phyloP scores from a whole-genome alignment of 208 protist genomes.

The Leishmania aethiopica region DNA sequence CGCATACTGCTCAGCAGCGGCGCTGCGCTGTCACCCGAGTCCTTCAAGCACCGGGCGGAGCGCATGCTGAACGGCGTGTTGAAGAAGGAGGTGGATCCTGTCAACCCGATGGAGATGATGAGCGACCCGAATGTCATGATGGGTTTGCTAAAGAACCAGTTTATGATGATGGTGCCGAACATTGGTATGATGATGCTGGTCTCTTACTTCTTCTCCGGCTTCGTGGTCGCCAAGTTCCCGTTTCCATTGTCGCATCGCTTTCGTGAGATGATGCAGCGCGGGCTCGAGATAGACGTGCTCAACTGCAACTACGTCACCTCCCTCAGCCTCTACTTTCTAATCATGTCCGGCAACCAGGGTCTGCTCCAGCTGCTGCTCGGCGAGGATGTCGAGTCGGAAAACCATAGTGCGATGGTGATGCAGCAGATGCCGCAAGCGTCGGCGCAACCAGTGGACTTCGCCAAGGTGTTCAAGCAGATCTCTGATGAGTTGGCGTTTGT shows the following conservation, averaged over 20 bases:
- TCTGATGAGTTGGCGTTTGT: slow-evolving; percentile 73
- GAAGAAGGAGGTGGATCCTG: slow-evolving; percentile 62
- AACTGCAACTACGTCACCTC: slow-evolving; percentile 96
- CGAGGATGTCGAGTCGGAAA: slow-evolving; percentile 54
- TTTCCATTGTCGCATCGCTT: slow-evolving; percentile 95
- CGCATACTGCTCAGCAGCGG: slow-evolving; percentile 60
- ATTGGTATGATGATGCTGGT: slow-evolving; percentile 96
- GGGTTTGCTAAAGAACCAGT: slow-evolving; percentile 96
- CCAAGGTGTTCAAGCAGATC: slow-evolving; percentile 82
- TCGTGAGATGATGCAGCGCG: slow-evolving; percentile 95
- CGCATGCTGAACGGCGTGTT: slow-evolving; percentile 53
- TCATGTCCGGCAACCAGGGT: slow-evolving; percentile 94
- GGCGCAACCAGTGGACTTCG: slow-evolving; percentile 72
- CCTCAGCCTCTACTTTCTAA: slow-evolving; percentile 96
- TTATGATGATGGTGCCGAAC: slow-evolving; percentile 94
- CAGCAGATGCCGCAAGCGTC: slow-evolving; percentile 60
- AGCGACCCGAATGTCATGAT: slow-evolving; percentile 92
- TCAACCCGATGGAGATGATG: slow-evolving; percentile 94
- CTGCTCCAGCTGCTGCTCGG: slow-evolving; percentile 93
- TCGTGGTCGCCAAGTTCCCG: slow-evolving; percentile 96
- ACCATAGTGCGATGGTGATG: slow-evolving; percentile 48
- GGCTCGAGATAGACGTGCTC: slow-evolving; percentile 93
- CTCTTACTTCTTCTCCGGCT: slow-evolving; percentile 96
- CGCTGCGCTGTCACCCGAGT: slow-evolving; percentile 50
- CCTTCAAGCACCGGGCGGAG: slow-evolving; percentile 72